Base-by-base conservation (phyloP, 352 stramenopile species). In the Phytophthora tentaculata region DNA sequence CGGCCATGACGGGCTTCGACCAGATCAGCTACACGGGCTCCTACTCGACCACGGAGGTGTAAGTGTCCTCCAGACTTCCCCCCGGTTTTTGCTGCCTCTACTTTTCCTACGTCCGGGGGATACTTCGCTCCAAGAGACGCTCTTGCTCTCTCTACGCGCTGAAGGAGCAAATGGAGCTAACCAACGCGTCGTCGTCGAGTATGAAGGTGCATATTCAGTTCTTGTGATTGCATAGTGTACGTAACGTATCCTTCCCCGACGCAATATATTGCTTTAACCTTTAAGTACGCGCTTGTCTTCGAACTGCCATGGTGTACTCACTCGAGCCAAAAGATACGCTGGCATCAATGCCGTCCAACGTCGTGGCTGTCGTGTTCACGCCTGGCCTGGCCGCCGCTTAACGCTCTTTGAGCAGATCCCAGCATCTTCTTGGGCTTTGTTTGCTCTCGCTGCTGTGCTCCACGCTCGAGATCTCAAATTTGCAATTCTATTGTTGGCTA, bases 1-100 rank as follows among this genome's bases (percentile, higher is more conserved):
- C 74, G 10, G 83, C 82, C 22, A 94, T 92, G 74, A 90, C 84
- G 32, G 86, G 84, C 63, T 94, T 94, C 60, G 86, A 94, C 77
- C 83, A 84, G 72, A 90, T 94, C 49, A 85, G 66, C 52, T 92
- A 94, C 64, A 74, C 81, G 32, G 83, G 61, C 65, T 85, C 86
- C 32, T 94, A 91, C 74, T 91, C 86, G 32, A 80, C 84, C 24
- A 89, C 79, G 26, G 80, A 90, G 60, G 77, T 90, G 48, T 90
- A 83, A 76, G 44, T 16, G 22, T 9, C 16, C n/a, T 3, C n/a
- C 56, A 28, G 23, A 32, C 13, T 45, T 8, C 10, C 35, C 22
- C 65, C 56, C 20, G 26, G 28, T n/a, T 52, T 64, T 54, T 57
- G 55, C 49, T 45, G 48, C 44, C 44, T 61, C 32, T 61, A 14